Base-by-base conservation (phyloP, 2,329 filamentous ascomycete species). In the Meredithiella fracta region DNA sequence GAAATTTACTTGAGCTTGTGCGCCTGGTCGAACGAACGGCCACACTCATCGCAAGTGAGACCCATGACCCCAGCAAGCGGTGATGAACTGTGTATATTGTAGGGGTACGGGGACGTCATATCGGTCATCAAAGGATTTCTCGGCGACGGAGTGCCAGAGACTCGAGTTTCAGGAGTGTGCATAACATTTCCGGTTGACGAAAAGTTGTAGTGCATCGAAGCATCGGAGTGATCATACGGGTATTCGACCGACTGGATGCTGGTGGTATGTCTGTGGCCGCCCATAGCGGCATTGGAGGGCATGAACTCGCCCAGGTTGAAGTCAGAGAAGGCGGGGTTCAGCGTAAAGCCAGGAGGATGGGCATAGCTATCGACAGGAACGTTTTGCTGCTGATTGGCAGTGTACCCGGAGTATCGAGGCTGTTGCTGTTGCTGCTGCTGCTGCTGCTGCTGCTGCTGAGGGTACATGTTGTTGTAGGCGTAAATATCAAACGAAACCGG, bases 1-100 rank as follows among this genome's bases (percentile, higher is more conserved):
- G 47, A 47, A 4, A 65, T 70, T 60, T 69, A 77, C 74, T 80
- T 80, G 17, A 81, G 69, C 62, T 80, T 79, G 60, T 81, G 76
- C 8, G 76, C 69, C 62, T 79, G 76, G 57, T 79, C 76, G 61
- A 80, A 80, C 0, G 66, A 64, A 31, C 72, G 68, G 17, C 67
- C 65, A 58, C 72, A 74, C 37, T 72, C 65, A 15, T 72, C 68
- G 58, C 72, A 74, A 2, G 64, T 65, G 37, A 67, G 68, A 0
- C 62, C 60, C n/a, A 8, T 7, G 14, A 63, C 25, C 44, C 37
- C 9, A 31, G 58, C 26, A 40, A 55, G 20, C 40, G 59, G 44
- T 15, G 59, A 58, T 34, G 40, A 57, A 1, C 44, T 15, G 22
- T n/a, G 22, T 22, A 49, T 14, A 14, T 2, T 11, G 11, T 5